Conservation (phyloP, 179 eudicot genomes). For the Silene coronaria region DNA sequence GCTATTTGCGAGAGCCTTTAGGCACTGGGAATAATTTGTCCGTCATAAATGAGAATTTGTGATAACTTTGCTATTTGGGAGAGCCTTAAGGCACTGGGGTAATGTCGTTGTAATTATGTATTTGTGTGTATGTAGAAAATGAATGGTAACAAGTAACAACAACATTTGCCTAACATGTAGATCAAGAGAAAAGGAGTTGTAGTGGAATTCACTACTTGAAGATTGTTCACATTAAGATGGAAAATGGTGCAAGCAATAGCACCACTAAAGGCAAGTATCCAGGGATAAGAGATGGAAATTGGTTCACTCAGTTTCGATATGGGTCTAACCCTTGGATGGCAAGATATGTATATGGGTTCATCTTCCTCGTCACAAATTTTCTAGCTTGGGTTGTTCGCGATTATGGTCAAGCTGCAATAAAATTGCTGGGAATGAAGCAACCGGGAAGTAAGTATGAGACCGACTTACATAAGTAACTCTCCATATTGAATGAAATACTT, state of each 20-base stretch:
- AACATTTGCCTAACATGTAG: conserved; percentile 14
- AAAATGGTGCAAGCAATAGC: conserved; percentile 12
- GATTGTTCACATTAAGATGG: conserved; percentile 17
- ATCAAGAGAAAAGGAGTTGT: conserved; percentile 28
- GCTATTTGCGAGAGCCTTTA: too few species aligned
- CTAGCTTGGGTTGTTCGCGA: conserved; percentile 86
- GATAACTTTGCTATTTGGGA: too few species aligned
- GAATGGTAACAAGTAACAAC: not conserved
- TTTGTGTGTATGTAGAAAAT: too few species aligned
- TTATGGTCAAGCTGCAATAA: conserved; percentile 49
- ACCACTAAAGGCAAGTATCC: conserved; percentile 39
- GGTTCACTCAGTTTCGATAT: conserved; percentile 57
- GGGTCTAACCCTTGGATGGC: conserved; percentile 94
- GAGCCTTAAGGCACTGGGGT: too few species aligned
- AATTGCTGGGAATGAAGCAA: conserved; percentile 25
- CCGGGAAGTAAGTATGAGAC: conserved; percentile 39
- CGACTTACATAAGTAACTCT: not conserved
- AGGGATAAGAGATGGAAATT: conserved; percentile 47
- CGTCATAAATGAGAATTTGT: too few species aligned
- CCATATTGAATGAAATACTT: not conserved
- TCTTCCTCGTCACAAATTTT: conserved; percentile 68
- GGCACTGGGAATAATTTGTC: too few species aligned
- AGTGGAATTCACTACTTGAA: not conserved
- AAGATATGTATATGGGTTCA: conserved; percentile 70
- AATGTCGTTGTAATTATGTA: too few species aligned